These are phyloP conservation scores for Backusella parvicylindrica DNA, from an alignment of 192 early-diverging fungal genomes.

Conservation along the genomic window DNA sequence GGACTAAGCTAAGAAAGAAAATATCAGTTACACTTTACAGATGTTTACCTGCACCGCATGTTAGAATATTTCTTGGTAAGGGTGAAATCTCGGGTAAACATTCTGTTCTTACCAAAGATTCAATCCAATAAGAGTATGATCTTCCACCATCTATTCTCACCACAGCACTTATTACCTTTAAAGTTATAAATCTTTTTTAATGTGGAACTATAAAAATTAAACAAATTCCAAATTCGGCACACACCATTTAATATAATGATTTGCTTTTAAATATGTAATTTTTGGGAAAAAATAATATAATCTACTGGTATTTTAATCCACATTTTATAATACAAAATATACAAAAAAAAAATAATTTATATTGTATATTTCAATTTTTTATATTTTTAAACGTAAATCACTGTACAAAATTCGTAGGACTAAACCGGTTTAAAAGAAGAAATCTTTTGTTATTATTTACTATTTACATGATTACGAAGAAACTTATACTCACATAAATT, in stretches of 20 bases:
- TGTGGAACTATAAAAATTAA: not conserved
- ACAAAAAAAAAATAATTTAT: too few species aligned
- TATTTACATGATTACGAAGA: not conserved
- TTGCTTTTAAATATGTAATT: too few species aligned
- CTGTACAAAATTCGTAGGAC: not conserved
- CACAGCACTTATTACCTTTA: not conserved
- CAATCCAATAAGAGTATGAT: not conserved
- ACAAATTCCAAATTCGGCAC: not conserved
- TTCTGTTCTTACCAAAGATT: not conserved
- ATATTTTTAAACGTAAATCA: too few species aligned
- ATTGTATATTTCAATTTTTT: too few species aligned
- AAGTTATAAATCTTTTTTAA: not conserved
- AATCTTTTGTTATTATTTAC: not conserved
- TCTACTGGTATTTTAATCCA: too few species aligned
- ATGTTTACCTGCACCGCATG: not conserved
- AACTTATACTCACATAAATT: not conserved
- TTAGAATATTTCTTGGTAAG: not conserved
- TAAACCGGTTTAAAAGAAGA: not conserved
- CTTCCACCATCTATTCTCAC: not conserved
- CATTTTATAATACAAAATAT: too few species aligned
- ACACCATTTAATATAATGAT: not conserved
- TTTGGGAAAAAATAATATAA: too few species aligned
- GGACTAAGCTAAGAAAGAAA: not conserved
- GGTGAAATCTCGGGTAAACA: not conserved
- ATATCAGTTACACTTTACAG: not conserved